Conservation (phyloP, 768 basidiomycete species). For the Amanita molliuscula region DNA sequence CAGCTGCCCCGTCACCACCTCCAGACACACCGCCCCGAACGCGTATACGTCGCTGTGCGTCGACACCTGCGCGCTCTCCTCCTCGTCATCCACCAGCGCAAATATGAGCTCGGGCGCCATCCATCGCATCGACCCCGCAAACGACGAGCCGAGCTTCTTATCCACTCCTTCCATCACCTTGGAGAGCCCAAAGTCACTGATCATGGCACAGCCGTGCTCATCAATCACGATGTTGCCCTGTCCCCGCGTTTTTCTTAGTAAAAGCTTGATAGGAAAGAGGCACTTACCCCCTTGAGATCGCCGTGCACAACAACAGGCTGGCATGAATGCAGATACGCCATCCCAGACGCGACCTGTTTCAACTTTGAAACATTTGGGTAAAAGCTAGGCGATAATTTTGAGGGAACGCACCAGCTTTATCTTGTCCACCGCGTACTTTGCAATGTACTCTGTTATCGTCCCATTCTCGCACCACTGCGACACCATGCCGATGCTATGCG, state of each 20-base stretch:
- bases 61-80: constrained; percentile 31
- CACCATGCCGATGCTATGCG: constrained; percentile 50
- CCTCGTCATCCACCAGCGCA: constrained; percentile 39
- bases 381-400: not conserved
- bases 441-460: constrained; percentile 40
- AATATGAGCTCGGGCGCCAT: constrained; percentile 51
- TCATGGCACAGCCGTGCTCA: constrained; percentile 38
- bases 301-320: constrained; percentile 48
- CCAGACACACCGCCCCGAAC: constrained; percentile 41
- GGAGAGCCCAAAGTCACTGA: constrained; percentile 55
- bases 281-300: constrained; percentile 50
- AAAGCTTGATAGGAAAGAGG: not conserved
- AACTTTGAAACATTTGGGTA: constrained; percentile 22
- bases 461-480: constrained; percentile 59
- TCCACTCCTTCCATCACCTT: constrained; percentile 46
- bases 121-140: constrained; percentile 40
- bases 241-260: not conserved
- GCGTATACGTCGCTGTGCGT: constrained; percentile 50
- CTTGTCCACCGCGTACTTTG: constrained; percentile 31
- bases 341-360: constrained; percentile 44
- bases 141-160: constrained; percentile 27
- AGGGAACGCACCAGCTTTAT: constrained; percentile 32
- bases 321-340: constrained; percentile 46
- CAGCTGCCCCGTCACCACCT: constrained; percentile 41
- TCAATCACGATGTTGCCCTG: constrained; percentile 52